Conservation (phyloP, 495 filamentous ascomycete genomes). For the Aspergillus avenaceus region DNA sequence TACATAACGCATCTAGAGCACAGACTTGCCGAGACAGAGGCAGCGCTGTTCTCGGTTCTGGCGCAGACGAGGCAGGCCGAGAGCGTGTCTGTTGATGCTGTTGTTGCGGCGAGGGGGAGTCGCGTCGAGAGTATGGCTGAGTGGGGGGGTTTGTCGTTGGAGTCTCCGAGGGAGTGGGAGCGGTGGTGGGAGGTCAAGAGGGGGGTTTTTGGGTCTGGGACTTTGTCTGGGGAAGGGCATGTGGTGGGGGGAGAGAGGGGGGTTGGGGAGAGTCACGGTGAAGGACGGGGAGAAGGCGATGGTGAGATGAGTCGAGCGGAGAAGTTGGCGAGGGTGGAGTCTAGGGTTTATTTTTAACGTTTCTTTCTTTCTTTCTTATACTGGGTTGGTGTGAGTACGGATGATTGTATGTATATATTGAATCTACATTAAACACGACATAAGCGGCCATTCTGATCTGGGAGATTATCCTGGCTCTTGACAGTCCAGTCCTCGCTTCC, state of each 20-base stretch:
- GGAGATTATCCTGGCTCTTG: slow-evolving; percentile 24
- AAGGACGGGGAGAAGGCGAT: neutral
- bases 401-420: neutral
- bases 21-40: slow-evolving; percentile 19
- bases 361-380: neutral
- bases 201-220: neutral
- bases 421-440: slow-evolving; percentile 21
- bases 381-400: too few species aligned
- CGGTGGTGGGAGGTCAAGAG: slow-evolving; percentile 15
- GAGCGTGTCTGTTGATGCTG: neutral
- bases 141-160: slow-evolving; percentile 15
- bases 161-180: slow-evolving; percentile 7
- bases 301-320: slow-evolving; percentile 8
- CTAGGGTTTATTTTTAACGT: slow-evolving; percentile 13
- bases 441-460: slow-evolving; percentile 31
- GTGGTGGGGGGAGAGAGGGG: neutral
- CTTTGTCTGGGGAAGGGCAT: neutral
- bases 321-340: slow-evolving; percentile 7
- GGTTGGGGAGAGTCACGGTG: neutral
- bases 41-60: slow-evolving; percentile 13
- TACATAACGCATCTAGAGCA: slow-evolving; percentile 22
- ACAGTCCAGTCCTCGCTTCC: slow-evolving; percentile 51
- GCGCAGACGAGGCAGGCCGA: neutral
- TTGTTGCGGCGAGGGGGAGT: neutral
- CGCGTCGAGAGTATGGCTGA: slow-evolving; percentile 10